Conservation (phyloP, 2,329 filamentous ascomycete genomes). For the Arthrinium puccinioides region DNA sequence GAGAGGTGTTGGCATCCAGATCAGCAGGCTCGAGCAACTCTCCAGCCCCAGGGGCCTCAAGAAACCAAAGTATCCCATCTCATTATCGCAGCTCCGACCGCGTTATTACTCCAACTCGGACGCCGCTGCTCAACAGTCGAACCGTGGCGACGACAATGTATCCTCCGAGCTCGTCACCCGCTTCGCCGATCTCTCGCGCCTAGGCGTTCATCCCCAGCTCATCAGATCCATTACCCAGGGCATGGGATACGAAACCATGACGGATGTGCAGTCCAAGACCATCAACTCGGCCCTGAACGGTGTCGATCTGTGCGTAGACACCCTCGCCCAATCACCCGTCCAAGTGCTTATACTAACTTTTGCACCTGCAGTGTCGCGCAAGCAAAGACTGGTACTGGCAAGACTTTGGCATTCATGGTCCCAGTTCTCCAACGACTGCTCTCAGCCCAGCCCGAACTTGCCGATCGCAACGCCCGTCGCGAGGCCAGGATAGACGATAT, state of each 20-base stretch:
- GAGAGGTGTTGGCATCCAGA: constrained; percentile 5
- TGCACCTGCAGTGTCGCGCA: constrained; percentile 63
- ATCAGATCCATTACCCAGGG: constrained; percentile 60
- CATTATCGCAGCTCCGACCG: not conserved
- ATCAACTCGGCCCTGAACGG: constrained; percentile 75
- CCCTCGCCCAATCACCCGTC: not conserved
- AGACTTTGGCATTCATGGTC: constrained; percentile 88
- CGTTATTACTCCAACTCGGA: constrained; percentile 7
- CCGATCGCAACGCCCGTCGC: constrained; percentile 29
- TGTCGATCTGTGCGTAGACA: constrained; percentile 64
- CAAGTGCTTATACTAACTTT: no score
- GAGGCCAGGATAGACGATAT: constrained; percentile 47
- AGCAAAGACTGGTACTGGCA: constrained; percentile 94
- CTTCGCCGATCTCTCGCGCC: constrained; percentile 36
- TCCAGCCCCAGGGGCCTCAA: not conserved
- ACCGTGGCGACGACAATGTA: not conserved
- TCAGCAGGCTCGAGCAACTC: constrained; percentile 4
- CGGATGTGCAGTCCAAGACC: constrained; percentile 80
- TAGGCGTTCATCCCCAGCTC: constrained; percentile 56
- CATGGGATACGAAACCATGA: constrained; percentile 81
- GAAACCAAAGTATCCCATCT: not conserved
- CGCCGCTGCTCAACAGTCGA: constrained; percentile 1
- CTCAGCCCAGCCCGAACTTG: constrained; percentile 53
- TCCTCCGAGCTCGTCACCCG: constrained; percentile 21
- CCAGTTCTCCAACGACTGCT: constrained; percentile 79